Percentiles rank a stretch among this genome's conserved stretches.
Conservation (phyloP, 2,329 filamentous ascomycete genomes). For the Talaromyces marneffei region DNA sequence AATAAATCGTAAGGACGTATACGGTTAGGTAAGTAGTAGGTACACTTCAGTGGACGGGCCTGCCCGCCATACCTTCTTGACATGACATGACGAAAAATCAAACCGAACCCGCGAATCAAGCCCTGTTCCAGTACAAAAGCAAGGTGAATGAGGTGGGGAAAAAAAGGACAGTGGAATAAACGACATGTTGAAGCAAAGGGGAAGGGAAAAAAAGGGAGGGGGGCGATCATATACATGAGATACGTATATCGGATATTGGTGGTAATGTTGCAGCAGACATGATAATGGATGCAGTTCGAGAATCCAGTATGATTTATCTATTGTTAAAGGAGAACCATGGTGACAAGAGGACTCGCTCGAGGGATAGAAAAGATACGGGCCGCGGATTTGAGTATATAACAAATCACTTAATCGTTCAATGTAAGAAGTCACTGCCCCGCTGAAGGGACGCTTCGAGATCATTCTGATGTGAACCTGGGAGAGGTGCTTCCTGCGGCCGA, state of each 20-base stretch:
- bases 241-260: not conserved
- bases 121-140: not conserved
- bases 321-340: not conserved
- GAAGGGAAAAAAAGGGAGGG: not conserved
- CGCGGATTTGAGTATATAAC: not conserved
- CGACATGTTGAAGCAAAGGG: not conserved
- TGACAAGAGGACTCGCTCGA: not conserved
- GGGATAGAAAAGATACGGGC: not conserved
- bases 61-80: not conserved
- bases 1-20: not conserved
- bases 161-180: not conserved
- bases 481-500: conserved; percentile 52
- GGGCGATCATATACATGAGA: not conserved
- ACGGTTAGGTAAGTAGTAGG: not conserved
- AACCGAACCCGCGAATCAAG: not conserved
- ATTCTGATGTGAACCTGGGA: conserved; percentile 38
- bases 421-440: conserved; percentile 50
- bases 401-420: not conserved
- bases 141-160: not conserved
- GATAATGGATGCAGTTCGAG: not conserved
- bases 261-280: not conserved
- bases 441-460: conserved; percentile 49
- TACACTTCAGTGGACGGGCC: not conserved
- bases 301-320: not conserved
- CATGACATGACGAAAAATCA: not conserved